Evolutionary conservation across 208 protist species (phyloP).

Genomic region (Strigomonas culicis): DNA sequence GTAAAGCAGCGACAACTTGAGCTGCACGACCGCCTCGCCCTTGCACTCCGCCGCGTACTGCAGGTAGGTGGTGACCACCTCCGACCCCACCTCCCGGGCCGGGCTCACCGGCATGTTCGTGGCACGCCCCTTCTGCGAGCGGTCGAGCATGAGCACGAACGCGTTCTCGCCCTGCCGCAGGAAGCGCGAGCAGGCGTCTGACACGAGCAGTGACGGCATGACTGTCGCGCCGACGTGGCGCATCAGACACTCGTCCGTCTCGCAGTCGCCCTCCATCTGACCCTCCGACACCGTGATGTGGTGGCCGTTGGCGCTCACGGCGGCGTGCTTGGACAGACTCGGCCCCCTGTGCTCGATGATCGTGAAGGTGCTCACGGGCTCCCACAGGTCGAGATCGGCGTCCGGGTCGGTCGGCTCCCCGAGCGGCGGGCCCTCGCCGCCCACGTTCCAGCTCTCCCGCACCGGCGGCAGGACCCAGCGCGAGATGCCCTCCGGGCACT

Average conservation of each 20-base stretch:
- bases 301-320: slow-evolving; percentile 20
- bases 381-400: slow-evolving; percentile 6
- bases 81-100: not conserved
- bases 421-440: slow-evolving; percentile 34
- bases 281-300: slow-evolving; percentile 20
- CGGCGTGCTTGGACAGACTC: not conserved
- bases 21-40: not conserved
- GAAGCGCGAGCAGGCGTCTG: slow-evolving; percentile 17
- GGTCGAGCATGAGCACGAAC: slow-evolving; percentile 30
- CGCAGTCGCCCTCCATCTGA: slow-evolving; percentile 24
- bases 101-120: slow-evolving; percentile 1
- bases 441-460: slow-evolving; percentile 30
- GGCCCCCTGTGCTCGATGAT: slow-evolving; percentile 7
- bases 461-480: slow-evolving; percentile 16
- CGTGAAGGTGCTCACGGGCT: slow-evolving; percentile 4
- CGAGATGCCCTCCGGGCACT: slow-evolving; percentile 18
- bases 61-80: slow-evolving; percentile 45
- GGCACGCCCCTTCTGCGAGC: not conserved
- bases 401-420: slow-evolving; percentile 4
- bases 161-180: slow-evolving; percentile 31
- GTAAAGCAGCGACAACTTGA: slow-evolving; percentile 16
- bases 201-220: slow-evolving; percentile 28
- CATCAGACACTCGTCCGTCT: slow-evolving; percentile 37
- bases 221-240: not conserved
- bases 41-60: slow-evolving; percentile 13